These are phyloP conservation scores for Papilionanthe hybrid DNA, from an alignment of 116 monocot genomes.

Conservation along the genomic window DNA sequence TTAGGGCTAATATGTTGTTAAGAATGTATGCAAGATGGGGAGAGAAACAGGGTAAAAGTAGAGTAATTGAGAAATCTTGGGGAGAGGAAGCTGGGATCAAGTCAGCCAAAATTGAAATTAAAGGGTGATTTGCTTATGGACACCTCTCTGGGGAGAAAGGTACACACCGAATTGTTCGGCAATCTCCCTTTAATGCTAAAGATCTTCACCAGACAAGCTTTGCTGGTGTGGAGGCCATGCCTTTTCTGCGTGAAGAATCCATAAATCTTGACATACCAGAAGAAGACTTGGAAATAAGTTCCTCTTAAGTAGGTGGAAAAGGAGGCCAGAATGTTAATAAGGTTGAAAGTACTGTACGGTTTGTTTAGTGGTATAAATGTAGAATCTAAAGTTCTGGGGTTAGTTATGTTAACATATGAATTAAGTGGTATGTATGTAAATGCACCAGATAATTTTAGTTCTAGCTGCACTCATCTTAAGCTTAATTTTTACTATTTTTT, in stretches of 20 bases:
- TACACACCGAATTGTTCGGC: slow-evolving; percentile 87
- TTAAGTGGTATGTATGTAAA: no score
- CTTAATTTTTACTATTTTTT: no score
- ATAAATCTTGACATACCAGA: no score
- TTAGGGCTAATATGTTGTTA: slow-evolving; percentile 95
- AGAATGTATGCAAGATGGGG: slow-evolving; percentile 94
- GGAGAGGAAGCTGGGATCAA: slow-evolving; percentile 98
- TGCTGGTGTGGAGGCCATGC: slow-evolving; percentile 82
- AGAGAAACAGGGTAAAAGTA: slow-evolving; percentile 76
- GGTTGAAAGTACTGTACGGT: slow-evolving; percentile 91
- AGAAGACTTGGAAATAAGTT: no score
- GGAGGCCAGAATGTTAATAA: slow-evolving; percentile 99
- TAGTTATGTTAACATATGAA: no score
- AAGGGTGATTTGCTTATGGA: slow-evolving; percentile 91
- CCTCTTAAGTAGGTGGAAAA: slow-evolving; percentile 79
- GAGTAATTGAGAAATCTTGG: slow-evolving; percentile 82
- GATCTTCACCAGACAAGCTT: slow-evolving; percentile 98
- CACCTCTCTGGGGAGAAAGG: slow-evolving; percentile 98
- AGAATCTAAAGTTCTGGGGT: no score
- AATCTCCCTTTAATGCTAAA: slow-evolving; percentile 97
- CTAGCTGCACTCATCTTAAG: no score
- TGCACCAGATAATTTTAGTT: no score
- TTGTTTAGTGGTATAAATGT: no score
- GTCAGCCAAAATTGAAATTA: no score
- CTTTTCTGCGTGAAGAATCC: no score